These are phyloP conservation scores for Malus sylvestris DNA, from an alignment of 306 rosid genomes.

Conservation along the genomic window DNA sequence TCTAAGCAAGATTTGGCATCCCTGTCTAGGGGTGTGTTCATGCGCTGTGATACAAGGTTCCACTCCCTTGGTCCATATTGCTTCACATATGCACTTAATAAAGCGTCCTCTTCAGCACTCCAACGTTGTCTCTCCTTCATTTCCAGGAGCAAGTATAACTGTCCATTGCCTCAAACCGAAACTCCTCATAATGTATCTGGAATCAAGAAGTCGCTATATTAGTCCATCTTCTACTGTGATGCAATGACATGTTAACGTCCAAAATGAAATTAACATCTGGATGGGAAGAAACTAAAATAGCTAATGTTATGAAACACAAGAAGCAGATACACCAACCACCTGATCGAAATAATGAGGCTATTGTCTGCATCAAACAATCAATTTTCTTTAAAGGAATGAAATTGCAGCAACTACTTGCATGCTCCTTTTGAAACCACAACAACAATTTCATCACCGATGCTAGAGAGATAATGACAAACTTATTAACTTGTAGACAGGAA, in stretches of 20 bases:
- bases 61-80: conserved; percentile 89
- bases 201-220: conserved; percentile 18
- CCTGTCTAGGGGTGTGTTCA: conserved; percentile 59
- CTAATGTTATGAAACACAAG: not conserved
- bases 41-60: conserved; percentile 86
- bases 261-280: not conserved
- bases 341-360: not conserved
- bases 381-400: not conserved
- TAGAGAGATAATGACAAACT: not conserved
- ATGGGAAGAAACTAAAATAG: not conserved
- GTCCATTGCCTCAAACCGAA: conserved; percentile 42
- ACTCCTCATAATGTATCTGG: conserved; percentile 65
- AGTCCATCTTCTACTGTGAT: not conserved
- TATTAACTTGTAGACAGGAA: not conserved
- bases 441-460: not conserved
- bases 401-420: not conserved
- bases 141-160: conserved; percentile 49
- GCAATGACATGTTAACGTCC: not conserved
- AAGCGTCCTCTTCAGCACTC: conserved; percentile 77
- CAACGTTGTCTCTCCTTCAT: conserved; percentile 88
- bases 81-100: conserved; percentile 68
- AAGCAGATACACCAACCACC: not conserved
- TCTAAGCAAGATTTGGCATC: conserved; percentile 84
- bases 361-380: not conserved
- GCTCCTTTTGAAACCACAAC: not conserved